Evolutionary conservation across 805 yeast species (phyloP).

Genomic region (Dipodascus albidus): DNA sequence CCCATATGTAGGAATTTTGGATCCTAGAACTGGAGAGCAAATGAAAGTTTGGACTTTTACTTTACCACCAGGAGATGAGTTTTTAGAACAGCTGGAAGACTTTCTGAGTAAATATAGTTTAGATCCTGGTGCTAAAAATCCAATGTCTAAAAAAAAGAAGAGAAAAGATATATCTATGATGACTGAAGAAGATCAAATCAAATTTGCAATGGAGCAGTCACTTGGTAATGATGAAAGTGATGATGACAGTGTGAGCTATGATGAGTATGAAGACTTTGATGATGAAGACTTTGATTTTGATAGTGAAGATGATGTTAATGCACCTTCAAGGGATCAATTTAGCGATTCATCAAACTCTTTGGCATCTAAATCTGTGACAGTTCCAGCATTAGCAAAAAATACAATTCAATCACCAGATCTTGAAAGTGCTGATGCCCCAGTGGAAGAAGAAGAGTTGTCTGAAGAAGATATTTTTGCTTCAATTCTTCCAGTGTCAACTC

Average conservation of each 20-base stretch:
- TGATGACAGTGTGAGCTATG: conserved; percentile 23
- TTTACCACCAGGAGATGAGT: conserved; percentile 49
- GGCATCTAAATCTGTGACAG: conserved; percentile 6
- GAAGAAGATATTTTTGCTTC: conserved; percentile 33
- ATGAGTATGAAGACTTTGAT: conserved; percentile 14
- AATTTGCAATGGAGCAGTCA: conserved; percentile 61
- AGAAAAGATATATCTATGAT: conserved; percentile 54
- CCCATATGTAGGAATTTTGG: conserved; percentile 88
- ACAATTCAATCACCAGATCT: conserved; percentile 5
- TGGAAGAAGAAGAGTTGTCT: conserved; percentile 8
- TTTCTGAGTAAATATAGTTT: conserved; percentile 59
- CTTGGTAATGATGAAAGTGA: conserved; percentile 27
- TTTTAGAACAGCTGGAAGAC: conserved; percentile 48
- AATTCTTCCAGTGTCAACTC: conserved; percentile 40
- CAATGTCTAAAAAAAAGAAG: conserved; percentile 35
- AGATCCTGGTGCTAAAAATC: conserved; percentile 52
- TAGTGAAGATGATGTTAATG: conserved; percentile 8
- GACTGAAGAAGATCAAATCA: conserved; percentile 77
- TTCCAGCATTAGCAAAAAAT: not conserved
- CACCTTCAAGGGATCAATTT: conserved; percentile 4
- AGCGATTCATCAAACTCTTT: conserved; percentile 7
- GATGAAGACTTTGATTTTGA: conserved; percentile 8
- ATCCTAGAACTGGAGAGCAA: conserved; percentile 93
- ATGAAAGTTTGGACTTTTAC: conserved; percentile 59
- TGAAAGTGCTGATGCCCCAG: conserved; percentile 15